A percentile compares a stretch with the other conserved stretches of the same genome.
Evolutionary conservation across 768 basidiomycete species (phyloP).

Genomic region (Pleurotus platypus): DNA sequence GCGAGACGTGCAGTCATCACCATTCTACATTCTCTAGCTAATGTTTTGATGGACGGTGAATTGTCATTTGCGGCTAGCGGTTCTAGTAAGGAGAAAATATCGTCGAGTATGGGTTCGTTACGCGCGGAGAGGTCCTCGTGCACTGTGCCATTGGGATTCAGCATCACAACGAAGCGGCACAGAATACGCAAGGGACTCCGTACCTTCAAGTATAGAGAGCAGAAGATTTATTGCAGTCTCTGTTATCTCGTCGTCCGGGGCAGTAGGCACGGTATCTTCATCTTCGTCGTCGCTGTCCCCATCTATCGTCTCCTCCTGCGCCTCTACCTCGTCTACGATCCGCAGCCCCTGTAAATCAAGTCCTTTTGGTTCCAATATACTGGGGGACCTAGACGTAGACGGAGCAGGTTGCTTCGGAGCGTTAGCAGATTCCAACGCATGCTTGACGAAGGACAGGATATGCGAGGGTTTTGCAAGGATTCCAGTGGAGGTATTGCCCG

Average conservation of each 20-base stretch:
- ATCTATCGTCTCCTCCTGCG: slow-evolving; percentile 33
- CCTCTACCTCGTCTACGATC: slow-evolving; percentile 35
- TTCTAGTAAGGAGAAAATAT: slow-evolving; percentile 68
- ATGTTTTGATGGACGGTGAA: slow-evolving; percentile 44
- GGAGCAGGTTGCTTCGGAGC: slow-evolving; percentile 2
- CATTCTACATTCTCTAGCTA: slow-evolving; percentile 78
- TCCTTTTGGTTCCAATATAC: not conserved
- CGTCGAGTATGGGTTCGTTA: slow-evolving; percentile 60
- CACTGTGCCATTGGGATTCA: slow-evolving; percentile 20
- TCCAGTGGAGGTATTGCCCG: slow-evolving; percentile 47
- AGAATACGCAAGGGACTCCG: not conserved
- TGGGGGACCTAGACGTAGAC: slow-evolving; percentile 27
- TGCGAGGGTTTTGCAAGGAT: slow-evolving; percentile 65
- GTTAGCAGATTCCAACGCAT: slow-evolving; percentile 55
- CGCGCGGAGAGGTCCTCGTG: slow-evolving; percentile 61
- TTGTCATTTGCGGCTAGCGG: slow-evolving; percentile 42
- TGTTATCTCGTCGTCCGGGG: slow-evolving; percentile 57
- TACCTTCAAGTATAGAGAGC: slow-evolving; percentile 86
- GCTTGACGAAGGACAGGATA: slow-evolving; percentile 78
- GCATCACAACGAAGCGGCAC: too few species aligned
- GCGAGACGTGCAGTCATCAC: slow-evolving; percentile 81
- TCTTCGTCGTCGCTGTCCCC: slow-evolving; percentile 53
- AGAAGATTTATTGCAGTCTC: slow-evolving; percentile 79
- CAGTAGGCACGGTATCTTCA: slow-evolving; percentile 32
- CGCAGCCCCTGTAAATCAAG: slow-evolving; percentile 22